Base-by-base conservation (phyloP, 495 filamentous ascomycete genomes). In the Penicillium cinerascens region DNA sequence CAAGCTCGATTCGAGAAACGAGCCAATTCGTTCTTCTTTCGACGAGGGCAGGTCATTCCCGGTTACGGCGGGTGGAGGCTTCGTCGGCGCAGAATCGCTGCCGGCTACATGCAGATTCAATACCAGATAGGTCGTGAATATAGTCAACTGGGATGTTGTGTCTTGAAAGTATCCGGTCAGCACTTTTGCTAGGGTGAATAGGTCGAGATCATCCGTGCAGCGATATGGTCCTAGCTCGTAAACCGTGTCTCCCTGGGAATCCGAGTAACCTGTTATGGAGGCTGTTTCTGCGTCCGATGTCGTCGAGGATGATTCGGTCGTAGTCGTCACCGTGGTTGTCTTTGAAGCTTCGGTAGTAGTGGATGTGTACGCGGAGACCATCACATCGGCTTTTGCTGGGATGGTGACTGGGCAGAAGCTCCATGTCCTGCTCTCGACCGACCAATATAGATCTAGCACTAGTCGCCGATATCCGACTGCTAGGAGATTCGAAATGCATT, bases 401-500 rank as follows among this genome's bases (percentile, higher is more conserved):
- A 75, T 55, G 1, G 64, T 55, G 8, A 78, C 79, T 0, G 84
- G 84, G 55, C 84, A 87, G 25, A 87, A 77, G 21, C 68, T 78
- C 82, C 82, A 87, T 25, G 67, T 48, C 20, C 66, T 67, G 26
- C 72, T 68, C 23, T 61, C 67, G 16, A 69, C 49, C 47, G 84
- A 85, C 84, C 84, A 87, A 58, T 84, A 87, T 6, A 86, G 47
- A 59, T 87, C 84, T n/a, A 85, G 61, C 27, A 79, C 61, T 26
- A 86, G 76, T 44, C 80, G 73, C 26, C 76, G 71, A 51, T 80
- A 86, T n/a, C 80, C 82, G 8, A 75, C 66, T 1, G 79, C 74
- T 3, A 87, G 70, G 1, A 87, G 68, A 58, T 84, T 85, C 3
- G 82, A 85, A 16, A 86, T 58, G 60, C 84, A 87, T 58, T 70